Evolutionary conservation across 164 flowering plant species (phyloP).

Genomic region (Euptelea pleiosperma): DNA sequence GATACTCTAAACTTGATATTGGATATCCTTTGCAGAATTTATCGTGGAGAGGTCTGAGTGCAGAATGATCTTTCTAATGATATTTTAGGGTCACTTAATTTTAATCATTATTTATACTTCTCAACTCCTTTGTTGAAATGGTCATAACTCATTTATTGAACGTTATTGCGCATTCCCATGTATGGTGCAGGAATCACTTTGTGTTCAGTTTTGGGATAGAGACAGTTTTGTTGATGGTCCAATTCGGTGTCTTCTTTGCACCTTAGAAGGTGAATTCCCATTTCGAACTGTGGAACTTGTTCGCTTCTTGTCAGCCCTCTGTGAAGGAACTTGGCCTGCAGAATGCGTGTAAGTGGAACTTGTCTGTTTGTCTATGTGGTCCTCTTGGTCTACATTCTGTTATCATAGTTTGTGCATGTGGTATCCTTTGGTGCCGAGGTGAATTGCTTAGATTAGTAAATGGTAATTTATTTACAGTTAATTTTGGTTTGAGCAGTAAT

Average conservation of each 20-base stretch:
- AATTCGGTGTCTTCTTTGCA: slow-evolving; percentile 75
- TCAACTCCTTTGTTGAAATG: not conserved
- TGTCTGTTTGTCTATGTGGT: slow-evolving; percentile 5
- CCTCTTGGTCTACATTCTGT: not conserved
- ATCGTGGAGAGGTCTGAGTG: slow-evolving; percentile 79
- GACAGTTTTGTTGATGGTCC: slow-evolving; percentile 91
- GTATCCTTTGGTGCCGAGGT: not conserved
- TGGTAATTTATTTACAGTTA: not conserved
- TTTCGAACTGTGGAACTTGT: slow-evolving; percentile 56
- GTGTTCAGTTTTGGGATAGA: slow-evolving; percentile 90
- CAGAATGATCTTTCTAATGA: slow-evolving; percentile 8
- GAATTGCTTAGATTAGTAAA: not conserved
- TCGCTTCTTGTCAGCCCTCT: slow-evolving; percentile 70
- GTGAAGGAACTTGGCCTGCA: slow-evolving; percentile 95
- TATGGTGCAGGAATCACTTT: slow-evolving; percentile 81
- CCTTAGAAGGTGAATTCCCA: slow-evolving; percentile 85
- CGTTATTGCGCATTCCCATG: slow-evolving; percentile 6
- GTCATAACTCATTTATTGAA: slow-evolving; percentile 7
- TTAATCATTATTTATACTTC: slow-evolving; percentile 4
- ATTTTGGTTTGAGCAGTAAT: not conserved
- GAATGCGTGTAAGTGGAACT: slow-evolving; percentile 78
- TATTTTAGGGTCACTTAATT: slow-evolving; percentile 2
- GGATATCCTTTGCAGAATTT: slow-evolving; percentile 73
- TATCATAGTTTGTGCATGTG: not conserved
- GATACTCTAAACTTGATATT: slow-evolving; percentile 52